These are phyloP conservation scores for Tylopilus felleus DNA, from an alignment of 768 basidiomycete species.

Conservation along the genomic window DNA sequence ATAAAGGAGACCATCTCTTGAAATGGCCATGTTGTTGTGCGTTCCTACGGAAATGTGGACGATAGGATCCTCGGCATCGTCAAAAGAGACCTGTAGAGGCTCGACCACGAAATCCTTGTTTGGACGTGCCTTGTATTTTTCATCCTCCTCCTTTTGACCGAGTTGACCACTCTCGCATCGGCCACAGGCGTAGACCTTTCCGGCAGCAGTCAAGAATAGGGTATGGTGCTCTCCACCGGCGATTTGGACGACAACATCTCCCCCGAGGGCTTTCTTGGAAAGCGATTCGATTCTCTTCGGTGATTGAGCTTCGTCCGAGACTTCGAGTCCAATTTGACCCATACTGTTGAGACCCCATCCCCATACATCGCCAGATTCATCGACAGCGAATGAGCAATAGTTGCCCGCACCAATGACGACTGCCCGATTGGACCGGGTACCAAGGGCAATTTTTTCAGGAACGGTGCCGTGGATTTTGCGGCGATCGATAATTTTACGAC, in stretches of 20 bases:
- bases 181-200: constrained; percentile 84
- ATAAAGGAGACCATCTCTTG: constrained; percentile 63
- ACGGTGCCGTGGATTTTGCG: constrained; percentile 86
- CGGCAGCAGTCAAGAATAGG: constrained; percentile 79
- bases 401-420: constrained; percentile 75
- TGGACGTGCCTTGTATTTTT: constrained; percentile 53
- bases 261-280: constrained; percentile 56
- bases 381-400: constrained; percentile 89
- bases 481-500: constrained; percentile 84
- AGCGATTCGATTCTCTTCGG: constrained; percentile 66
- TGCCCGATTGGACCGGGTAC: constrained; percentile 58
- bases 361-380: constrained; percentile 79
- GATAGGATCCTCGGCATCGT: constrained; percentile 60
- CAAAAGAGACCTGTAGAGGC: constrained; percentile 66
- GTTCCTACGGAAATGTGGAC: constrained; percentile 63
- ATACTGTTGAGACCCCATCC: constrained; percentile 95
- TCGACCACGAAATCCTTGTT: constrained; percentile 58
- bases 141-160: constrained; percentile 68
- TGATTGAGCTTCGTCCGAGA: constrained; percentile 50
- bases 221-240: constrained; percentile 86
- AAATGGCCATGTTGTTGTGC: constrained; percentile 72
- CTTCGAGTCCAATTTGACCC: constrained; percentile 73
- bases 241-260: constrained; percentile 67
- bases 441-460: constrained; percentile 83
- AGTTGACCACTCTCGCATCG: constrained; percentile 82